A percentile compares a stretch with the other conserved stretches of the same genome.
Evolutionary conservation across 73 alveolate genomes (phyloP).

Genomic region (Paramecium sonneborni): DNA sequence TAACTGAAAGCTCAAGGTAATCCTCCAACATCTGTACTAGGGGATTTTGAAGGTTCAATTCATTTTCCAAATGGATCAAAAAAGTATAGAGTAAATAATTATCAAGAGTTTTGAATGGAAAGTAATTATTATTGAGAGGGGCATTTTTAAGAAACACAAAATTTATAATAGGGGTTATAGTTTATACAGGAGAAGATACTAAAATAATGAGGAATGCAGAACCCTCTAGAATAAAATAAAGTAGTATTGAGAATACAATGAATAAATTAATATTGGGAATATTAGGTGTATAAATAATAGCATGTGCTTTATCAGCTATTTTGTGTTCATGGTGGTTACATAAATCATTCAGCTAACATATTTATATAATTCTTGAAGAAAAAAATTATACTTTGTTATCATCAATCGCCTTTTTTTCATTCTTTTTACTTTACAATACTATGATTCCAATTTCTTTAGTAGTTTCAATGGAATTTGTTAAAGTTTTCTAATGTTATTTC

Average conservation of each 20-base stretch:
- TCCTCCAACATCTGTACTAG: neutral
- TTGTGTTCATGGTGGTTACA: constrained; percentile 53
- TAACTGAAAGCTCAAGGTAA: neutral
- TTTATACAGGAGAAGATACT: constrained; percentile 95
- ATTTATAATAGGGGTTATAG: constrained; percentile 88
- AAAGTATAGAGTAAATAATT: neutral
- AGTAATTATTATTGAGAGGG: constrained; percentile 92
- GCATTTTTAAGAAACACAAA: constrained; percentile 92
- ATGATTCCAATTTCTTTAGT: constrained; percentile 96
- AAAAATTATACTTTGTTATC: constrained; percentile 14
- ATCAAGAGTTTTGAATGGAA: constrained; percentile 69
- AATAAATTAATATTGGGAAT: constrained; percentile 65
- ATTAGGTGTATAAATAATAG: constrained; percentile 54
- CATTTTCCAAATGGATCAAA: constrained; percentile 18
- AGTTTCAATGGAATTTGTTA: constrained; percentile 95
- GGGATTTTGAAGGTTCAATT: constrained; percentile 25
- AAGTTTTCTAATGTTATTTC: constrained; percentile 84
- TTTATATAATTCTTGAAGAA: neutral
- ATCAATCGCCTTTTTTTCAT: constrained; percentile 76
- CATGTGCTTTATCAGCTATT: constrained; percentile 55
- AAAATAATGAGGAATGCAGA: constrained; percentile 96
- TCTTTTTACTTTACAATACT: constrained; percentile 92
- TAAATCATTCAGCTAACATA: neutral
- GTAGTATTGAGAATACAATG: constrained; percentile 72
- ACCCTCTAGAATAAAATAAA: constrained; percentile 89